Percentiles rank a stretch among this genome's conserved stretches.
Conservation (phyloP, 2,329 filamentous ascomycete species). For the Clonostachys sp. region DNA sequence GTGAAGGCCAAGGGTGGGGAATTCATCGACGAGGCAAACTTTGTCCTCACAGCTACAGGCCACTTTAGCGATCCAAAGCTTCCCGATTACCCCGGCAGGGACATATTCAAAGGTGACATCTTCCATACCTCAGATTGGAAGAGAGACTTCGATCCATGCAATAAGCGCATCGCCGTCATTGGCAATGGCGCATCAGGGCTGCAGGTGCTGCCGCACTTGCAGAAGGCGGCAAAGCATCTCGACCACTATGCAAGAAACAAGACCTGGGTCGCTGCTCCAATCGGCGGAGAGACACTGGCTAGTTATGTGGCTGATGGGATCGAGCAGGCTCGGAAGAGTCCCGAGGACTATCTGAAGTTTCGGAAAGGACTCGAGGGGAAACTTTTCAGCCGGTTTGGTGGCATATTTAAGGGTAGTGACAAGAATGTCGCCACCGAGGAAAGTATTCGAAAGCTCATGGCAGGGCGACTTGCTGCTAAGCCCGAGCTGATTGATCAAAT, state of each 20-base stretch:
- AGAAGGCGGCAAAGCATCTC: conserved; percentile 24
- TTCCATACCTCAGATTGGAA: conserved; percentile 52
- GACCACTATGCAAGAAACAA: conserved; percentile 35
- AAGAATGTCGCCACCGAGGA: too few species aligned
- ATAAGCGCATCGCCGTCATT: conserved; percentile 50
- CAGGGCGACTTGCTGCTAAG: too few species aligned
- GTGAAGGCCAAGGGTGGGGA: too few species aligned
- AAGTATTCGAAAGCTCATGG: too few species aligned
- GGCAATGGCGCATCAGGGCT: conserved; percentile 51
- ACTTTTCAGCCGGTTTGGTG: too few species aligned
- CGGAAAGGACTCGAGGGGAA: too few species aligned
- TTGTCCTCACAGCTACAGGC: conserved; percentile 6
- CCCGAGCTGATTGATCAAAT: neutral
- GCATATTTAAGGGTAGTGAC: too few species aligned
- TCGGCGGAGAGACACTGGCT: too few species aligned
- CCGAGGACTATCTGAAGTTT: too few species aligned
- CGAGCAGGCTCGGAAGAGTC: too few species aligned
- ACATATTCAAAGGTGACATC: conserved; percentile 39
- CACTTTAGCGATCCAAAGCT: conserved; percentile 34
- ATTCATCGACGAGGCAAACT: conserved; percentile 36
- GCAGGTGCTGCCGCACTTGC: conserved; percentile 39
- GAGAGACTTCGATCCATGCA: conserved; percentile 36
- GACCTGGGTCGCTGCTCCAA: conserved; percentile 24
- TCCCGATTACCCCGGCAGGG: conserved; percentile 39
- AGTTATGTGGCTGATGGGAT: too few species aligned